Percentiles rank a stretch among this genome's conserved stretches.
Conservation (phyloP, 2,329 filamentous ascomycete species). For the Fusarium verticillioides region DNA sequence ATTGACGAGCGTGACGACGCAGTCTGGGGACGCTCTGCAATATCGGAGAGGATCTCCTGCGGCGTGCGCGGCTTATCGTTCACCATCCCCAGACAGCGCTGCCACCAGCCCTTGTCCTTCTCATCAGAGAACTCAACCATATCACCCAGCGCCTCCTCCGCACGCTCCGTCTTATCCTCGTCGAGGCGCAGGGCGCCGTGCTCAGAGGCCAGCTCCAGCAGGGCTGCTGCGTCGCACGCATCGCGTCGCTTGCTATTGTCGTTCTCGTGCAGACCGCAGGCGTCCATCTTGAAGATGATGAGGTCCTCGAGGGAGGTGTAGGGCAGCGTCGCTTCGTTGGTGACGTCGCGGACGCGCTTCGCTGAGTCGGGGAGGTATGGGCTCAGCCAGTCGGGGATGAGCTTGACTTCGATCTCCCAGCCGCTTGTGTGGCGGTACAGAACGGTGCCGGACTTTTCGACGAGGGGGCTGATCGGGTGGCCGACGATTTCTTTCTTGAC, state of each 20-base stretch:
- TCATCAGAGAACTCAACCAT: constrained; percentile 42
- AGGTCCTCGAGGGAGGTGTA: constrained; percentile 45
- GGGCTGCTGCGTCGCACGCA: constrained; percentile 41
- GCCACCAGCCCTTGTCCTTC: constrained; percentile 46
- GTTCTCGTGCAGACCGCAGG: constrained; percentile 44
- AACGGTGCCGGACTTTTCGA: constrained; percentile 42
- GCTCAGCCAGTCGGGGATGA: constrained; percentile 47
- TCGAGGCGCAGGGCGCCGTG: constrained; percentile 42
- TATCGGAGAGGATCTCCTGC: constrained; percentile 46
- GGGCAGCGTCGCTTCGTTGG: constrained; percentile 33
- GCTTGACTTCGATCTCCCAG: constrained; percentile 46
- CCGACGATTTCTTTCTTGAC: constrained; percentile 46
- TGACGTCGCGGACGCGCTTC: constrained; percentile 36
- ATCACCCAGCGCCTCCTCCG: constrained; percentile 41
- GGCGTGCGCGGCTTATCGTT: constrained; percentile 40
- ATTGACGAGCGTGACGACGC: constrained; percentile 25
- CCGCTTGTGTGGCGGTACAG: constrained; percentile 41
- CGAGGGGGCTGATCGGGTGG: constrained; percentile 45
- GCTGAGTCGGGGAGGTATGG: constrained; percentile 44
- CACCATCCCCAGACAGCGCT: constrained; percentile 41
- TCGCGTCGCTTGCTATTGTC: constrained; percentile 43
- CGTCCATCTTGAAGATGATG: constrained; percentile 46
- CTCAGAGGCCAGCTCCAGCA: constrained; percentile 43
- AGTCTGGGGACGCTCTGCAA: constrained; percentile 35
- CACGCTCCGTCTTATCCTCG: constrained; percentile 42